Evolutionary conservation across 1,139 yeast genomes (phyloP).

Genomic region (Hansenula anomala): DNA sequence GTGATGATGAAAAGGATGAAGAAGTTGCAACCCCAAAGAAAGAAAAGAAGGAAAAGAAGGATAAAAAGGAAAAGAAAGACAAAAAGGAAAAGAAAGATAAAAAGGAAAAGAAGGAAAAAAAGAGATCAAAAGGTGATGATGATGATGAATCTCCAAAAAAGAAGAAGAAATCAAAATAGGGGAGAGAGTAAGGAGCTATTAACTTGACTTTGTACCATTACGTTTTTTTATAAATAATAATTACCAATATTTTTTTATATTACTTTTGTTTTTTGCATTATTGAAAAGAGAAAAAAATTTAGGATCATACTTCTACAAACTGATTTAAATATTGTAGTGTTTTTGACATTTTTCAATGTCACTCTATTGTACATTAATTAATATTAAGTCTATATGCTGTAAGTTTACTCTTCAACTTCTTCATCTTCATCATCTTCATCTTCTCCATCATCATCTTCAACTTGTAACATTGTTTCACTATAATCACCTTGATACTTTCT

Average conservation of each 20-base stretch:
- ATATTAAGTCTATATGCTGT: background rate
- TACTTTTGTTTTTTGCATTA: background rate
- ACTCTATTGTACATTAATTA: background rate
- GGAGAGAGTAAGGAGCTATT: conserved; percentile 37
- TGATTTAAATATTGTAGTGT: no score
- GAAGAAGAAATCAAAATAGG: conserved; percentile 21
- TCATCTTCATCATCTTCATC: conserved; percentile 23
- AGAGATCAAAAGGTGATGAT: conserved; percentile 33
- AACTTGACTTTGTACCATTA: conserved; percentile 25
- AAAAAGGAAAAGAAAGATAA: conserved; percentile 40
- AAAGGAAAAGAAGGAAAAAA: conserved; percentile 44
- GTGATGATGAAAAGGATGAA: conserved; percentile 44
- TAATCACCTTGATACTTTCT: conserved; percentile 50
- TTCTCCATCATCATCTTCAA: conserved; percentile 52
- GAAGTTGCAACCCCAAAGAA: conserved; percentile 31
- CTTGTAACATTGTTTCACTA: conserved; percentile 53
- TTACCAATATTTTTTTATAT: background rate
- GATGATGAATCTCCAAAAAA: conserved; percentile 30
- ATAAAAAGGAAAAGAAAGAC: conserved; percentile 51
- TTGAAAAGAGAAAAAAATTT: no score
- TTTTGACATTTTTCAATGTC: no score
- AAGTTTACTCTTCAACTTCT: no score
- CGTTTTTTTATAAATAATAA: background rate
- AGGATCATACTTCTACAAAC: no score
- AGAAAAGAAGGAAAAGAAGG: conserved; percentile 39